phyloP scores from a whole-genome alignment of 768 basidiomycete species.

The Podaxis rugospora region DNA sequence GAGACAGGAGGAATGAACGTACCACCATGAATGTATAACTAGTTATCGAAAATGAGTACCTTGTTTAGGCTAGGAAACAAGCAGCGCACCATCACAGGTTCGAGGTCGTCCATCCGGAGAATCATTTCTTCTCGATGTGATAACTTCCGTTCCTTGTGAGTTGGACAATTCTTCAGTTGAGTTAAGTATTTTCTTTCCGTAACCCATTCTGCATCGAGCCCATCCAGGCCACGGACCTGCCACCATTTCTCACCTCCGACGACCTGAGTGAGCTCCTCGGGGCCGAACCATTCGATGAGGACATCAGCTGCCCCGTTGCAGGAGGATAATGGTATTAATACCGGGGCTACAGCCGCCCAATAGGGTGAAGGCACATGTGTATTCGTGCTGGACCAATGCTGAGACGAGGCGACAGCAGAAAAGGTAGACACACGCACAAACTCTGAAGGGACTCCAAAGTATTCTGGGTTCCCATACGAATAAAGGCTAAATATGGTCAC shows the following conservation, averaged over 20 bases:
- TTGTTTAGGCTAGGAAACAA: background rate
- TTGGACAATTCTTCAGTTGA: conserved; percentile 14
- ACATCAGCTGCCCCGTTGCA: conserved; percentile 63
- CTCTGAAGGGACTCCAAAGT: conserved; percentile 70
- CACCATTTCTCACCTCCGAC: conserved; percentile 82
- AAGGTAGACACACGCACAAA: conserved; percentile 36
- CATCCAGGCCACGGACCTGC: conserved; percentile 72
- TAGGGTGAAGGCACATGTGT: conserved; percentile 66
- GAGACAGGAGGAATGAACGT: conserved; percentile 3
- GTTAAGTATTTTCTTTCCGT: conserved; percentile 45
- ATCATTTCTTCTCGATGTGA: conserved; percentile 34
- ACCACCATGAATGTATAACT: conserved; percentile 70
- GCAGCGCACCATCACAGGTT: conserved; percentile 47
- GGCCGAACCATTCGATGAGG: conserved; percentile 69
- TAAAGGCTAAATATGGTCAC: conserved; percentile 39
- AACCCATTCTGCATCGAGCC: conserved; percentile 64
- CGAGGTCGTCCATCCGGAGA: conserved; percentile 49
- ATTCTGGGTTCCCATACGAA: conserved; percentile 58
- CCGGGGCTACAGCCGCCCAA: conserved; percentile 57
- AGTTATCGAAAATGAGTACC: background rate
- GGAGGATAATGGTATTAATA: conserved; percentile 49
- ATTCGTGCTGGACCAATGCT: conserved; percentile 42
- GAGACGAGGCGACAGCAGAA: background rate
- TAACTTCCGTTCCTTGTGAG: conserved; percentile 26
- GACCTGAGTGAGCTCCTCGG: conserved; percentile 59